A percentile compares a stretch with the other conserved stretches of the same genome.
phyloP scores from a whole-genome alignment of 2,329 filamentous ascomycete genomes.

The Aspergillus latus region DNA sequence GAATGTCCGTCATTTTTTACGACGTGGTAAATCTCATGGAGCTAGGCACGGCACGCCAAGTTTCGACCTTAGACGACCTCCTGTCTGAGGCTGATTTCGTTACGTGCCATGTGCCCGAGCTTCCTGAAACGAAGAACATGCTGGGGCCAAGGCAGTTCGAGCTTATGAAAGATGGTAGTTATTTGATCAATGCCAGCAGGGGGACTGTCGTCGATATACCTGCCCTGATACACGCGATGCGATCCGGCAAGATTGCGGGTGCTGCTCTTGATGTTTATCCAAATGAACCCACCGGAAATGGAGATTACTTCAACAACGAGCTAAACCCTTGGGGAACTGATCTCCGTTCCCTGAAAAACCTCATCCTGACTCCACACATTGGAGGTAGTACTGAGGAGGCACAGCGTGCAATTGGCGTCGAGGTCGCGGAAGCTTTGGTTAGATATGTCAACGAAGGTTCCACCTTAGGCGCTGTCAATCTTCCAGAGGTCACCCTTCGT shows the following conservation, averaged over 20 bases:
- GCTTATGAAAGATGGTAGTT: constrained; percentile 88
- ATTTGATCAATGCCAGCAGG: constrained; percentile 93
- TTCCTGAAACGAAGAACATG: constrained; percentile 89
- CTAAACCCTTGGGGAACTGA: constrained; percentile 86
- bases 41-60: constrained; percentile 81
- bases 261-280: constrained; percentile 97
- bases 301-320: constrained; percentile 84
- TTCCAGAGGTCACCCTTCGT: constrained; percentile 90
- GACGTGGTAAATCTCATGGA: constrained; percentile 94
- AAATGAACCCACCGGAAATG: constrained; percentile 88
- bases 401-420: constrained; percentile 90
- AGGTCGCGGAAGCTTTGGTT: constrained; percentile 84
- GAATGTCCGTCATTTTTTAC: constrained; percentile 97
- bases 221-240: constrained; percentile 83
- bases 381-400: constrained; percentile 97
- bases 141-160: constrained; percentile 76
- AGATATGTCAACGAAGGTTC: constrained; percentile 95
- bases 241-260: constrained; percentile 81
- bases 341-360: constrained; percentile 79
- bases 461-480: constrained; percentile 88
- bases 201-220: constrained; percentile 93
- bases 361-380: constrained; percentile 95
- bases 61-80: constrained; percentile 72
- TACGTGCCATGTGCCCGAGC: constrained; percentile 89
- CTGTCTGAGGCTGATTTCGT: constrained; percentile 84